Evolutionary conservation across 1,139 yeast genomes (phyloP), one percentile per base, ranked within the genome.

Genomic region (Debaryomycetaceae sp.): DNA sequence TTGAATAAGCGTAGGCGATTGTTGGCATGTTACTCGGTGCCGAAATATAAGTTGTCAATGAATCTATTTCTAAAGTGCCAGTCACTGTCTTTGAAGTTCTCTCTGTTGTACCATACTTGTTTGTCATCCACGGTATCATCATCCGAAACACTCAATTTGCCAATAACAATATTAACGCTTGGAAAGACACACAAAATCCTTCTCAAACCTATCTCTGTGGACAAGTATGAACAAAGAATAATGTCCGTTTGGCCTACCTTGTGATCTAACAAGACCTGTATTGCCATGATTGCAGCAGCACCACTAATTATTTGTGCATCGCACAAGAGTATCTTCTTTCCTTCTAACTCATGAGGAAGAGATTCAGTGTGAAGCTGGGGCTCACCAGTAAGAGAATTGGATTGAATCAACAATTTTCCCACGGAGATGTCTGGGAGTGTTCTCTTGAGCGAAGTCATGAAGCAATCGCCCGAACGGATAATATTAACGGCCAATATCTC

Each of bases 221-320:
- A 87, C 47, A 86, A 63, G 58, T 86, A 87, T 13, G 84, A 70
- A 31, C 91, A 81, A 43, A 90, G 72, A 3, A 84, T 75, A 37
- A 93, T 87, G 52, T 87, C 78, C 37, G 75, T 68, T 43, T 79
- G 76, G 6, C 62, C 56, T n/a, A 87, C 84, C 14, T 84, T 85
- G 60, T 91, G 96, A 60, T 93, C 98, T 14, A 87, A 55, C 46
- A 93, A 69, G 5, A 93, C 91, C 55, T 90, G 95, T 39, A 89
- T 80, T 0, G 97, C 96, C 98, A 93, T 93, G 41, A 89, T 87
- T 3, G 91, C 84, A 0, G 96, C 96, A 0, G 97, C 96, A 2
- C 98, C 99, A 39, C 96, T 84, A 24, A 89, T 84, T 41, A 89
- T 75, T 61, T 91, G 97, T 0, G 96, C 87, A 59, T 93, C 98